These are phyloP conservation scores for Vaccinium corymbosum DNA, from an alignment of 148 eudicot genomes.

Conservation along the genomic window DNA sequence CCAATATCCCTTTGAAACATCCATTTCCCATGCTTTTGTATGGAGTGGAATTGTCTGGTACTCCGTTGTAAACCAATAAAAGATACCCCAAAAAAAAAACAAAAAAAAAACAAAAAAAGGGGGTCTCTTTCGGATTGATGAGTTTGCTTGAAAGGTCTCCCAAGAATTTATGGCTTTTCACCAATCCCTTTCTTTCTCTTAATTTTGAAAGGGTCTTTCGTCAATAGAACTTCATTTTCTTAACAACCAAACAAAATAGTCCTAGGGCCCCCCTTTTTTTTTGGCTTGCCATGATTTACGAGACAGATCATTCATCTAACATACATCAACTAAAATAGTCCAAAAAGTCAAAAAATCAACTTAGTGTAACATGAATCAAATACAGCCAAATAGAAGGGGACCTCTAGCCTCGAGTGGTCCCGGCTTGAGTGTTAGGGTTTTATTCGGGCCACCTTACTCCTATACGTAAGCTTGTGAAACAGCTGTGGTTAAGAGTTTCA, in stretches of 20 bases:
- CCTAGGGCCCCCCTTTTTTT: too few relatives aligned
- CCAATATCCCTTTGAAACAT: background rate
- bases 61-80: background rate
- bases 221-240: background rate
- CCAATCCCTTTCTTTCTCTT: background rate
- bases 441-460: too few relatives aligned
- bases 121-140: background rate
- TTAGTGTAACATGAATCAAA: too few relatives aligned
- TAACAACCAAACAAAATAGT: background rate
- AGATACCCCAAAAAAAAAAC: background rate
- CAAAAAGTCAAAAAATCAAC: too few relatives aligned
- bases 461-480: too few relatives aligned
- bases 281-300: too few relatives aligned
- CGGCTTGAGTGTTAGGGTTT: too few relatives aligned
- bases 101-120: background rate
- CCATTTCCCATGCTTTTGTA: background rate
- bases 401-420: too few relatives aligned
- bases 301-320: too few relatives aligned
- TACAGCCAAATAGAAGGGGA: too few relatives aligned
- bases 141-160: background rate
- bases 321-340: too few relatives aligned
- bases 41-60: background rate
- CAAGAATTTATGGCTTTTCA: background rate
- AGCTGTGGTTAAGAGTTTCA: too few relatives aligned
- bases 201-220: background rate